Conservation (phyloP, 2,329 filamentous ascomycete genomes). For the Botrytis paeoniae region DNA sequence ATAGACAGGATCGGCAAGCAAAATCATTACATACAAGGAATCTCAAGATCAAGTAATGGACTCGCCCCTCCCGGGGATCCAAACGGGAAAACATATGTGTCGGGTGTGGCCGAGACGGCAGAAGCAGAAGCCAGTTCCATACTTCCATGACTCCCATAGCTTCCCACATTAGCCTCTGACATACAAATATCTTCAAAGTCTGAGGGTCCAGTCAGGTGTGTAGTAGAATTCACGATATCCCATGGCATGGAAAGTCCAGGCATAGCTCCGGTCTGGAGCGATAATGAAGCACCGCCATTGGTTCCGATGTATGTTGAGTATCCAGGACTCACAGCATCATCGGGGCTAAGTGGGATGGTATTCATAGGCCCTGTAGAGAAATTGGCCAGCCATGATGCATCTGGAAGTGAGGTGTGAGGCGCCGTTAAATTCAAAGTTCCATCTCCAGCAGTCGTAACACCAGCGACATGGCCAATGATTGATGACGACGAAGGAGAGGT, state of each 20-base stretch:
- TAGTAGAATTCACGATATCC: constrained; percentile 21
- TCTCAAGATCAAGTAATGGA: constrained; percentile 25
- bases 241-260: constrained; percentile 26
- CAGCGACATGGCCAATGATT: constrained; percentile 2
- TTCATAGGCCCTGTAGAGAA: background rate
- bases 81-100: constrained; percentile 29
- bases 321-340: background rate
- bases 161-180: constrained; percentile 23
- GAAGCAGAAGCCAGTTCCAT: constrained; percentile 29
- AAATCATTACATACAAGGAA: constrained; percentile 27
- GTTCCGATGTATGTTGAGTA: constrained; percentile 8
- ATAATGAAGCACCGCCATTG: constrained; percentile 8
- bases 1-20: background rate
- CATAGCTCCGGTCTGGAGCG: constrained; percentile 17
- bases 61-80: constrained; percentile 20
- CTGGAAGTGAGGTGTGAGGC: background rate
- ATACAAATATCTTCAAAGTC: constrained; percentile 27
- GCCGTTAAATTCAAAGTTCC: constrained; percentile 4
- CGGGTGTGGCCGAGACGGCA: constrained; percentile 28
- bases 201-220: constrained; percentile 19
- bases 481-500: constrained; percentile 4
- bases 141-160: constrained; percentile 30
- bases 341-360: constrained; percentile 9
- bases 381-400: constrained; percentile 11
- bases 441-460: background rate